Conservation (phyloP, 2,329 filamentous ascomycete species). For the Pyricularia sp. region DNA sequence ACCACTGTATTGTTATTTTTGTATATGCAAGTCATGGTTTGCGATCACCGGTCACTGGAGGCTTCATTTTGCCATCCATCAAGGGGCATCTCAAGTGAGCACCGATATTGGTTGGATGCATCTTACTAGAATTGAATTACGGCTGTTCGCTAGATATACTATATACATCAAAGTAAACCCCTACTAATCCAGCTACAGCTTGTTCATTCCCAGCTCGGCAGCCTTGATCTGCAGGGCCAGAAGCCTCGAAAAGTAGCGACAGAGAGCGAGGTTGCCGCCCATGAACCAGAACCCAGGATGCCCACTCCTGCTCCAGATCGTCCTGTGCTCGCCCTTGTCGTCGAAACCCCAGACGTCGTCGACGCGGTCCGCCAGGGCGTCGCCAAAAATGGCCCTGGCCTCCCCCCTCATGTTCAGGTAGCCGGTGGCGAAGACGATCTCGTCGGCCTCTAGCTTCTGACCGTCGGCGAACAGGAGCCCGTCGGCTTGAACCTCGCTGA, state of each 20-base stretch:
- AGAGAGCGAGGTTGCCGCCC: conserved; percentile 54
- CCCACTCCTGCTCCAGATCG: conserved; percentile 49
- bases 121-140: not conserved
- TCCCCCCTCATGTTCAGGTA: conserved; percentile 59
- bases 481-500: conserved; percentile 31
- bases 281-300: conserved; percentile 59
- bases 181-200: not conserved
- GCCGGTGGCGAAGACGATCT: conserved; percentile 47
- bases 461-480: conserved; percentile 38
- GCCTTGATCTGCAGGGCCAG: conserved; percentile 45
- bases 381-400: conserved; percentile 50
- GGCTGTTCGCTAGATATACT: not conserved
- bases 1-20: too few relatives aligned
- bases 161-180: not conserved
- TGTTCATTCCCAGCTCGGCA: conserved; percentile 16
- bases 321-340: conserved; percentile 42
- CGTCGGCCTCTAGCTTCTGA: conserved; percentile 38
- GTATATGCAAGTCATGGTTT: too few relatives aligned
- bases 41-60: too few relatives aligned
- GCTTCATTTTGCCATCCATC: too few relatives aligned
- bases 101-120: too few relatives aligned
- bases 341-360: conserved; percentile 54
- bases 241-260: conserved; percentile 47
- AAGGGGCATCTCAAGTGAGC: too few relatives aligned
- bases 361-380: conserved; percentile 47